Percentiles rank a stretch among this genome's conserved stretches.
Evolutionary conservation across 177 flowering plant genomes (phyloP).

Genomic region (Vitis hybrid): DNA sequence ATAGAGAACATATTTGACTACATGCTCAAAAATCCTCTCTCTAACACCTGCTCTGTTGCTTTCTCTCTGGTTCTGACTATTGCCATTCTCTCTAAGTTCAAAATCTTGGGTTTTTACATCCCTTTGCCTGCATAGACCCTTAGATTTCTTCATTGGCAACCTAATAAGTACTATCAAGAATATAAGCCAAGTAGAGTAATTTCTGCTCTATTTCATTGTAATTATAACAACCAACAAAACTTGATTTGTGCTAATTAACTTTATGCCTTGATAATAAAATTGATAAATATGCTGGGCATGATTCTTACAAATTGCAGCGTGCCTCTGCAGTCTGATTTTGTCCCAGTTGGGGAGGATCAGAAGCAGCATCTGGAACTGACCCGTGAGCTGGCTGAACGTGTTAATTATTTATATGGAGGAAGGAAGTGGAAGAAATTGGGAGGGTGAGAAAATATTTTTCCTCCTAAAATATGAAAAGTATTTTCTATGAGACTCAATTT

Average conservation of each 20-base stretch:
- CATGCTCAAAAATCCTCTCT: too few species aligned
- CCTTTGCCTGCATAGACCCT: too few species aligned
- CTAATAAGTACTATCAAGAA: too few species aligned
- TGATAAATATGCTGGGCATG: slow-evolving; percentile 14
- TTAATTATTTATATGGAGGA: slow-evolving; percentile 87
- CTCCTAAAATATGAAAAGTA: not conserved
- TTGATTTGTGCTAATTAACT: not conserved
- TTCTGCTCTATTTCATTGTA: too few species aligned
- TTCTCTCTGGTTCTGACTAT: too few species aligned
- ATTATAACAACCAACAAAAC: not conserved
- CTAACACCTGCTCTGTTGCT: too few species aligned
- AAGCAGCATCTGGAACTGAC: slow-evolving; percentile 95
- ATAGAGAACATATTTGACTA: too few species aligned
- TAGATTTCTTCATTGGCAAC: too few species aligned
- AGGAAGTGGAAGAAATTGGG: slow-evolving; percentile 98
- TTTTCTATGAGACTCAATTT: not conserved
- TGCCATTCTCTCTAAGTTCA: too few species aligned
- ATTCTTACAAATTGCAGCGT: slow-evolving; percentile 38
- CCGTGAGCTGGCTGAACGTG: slow-evolving; percentile 87
- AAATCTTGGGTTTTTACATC: too few species aligned
- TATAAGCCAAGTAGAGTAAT: too few species aligned
- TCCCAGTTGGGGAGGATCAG: slow-evolving; percentile 98
- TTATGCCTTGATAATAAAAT: not conserved
- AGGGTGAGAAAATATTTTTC: slow-evolving; percentile 55
- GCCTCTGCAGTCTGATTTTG: slow-evolving; percentile 84